Base-by-base conservation (phyloP, 192 early-diverging fungal genomes). In the Phlyctochytrium planicorne region DNA sequence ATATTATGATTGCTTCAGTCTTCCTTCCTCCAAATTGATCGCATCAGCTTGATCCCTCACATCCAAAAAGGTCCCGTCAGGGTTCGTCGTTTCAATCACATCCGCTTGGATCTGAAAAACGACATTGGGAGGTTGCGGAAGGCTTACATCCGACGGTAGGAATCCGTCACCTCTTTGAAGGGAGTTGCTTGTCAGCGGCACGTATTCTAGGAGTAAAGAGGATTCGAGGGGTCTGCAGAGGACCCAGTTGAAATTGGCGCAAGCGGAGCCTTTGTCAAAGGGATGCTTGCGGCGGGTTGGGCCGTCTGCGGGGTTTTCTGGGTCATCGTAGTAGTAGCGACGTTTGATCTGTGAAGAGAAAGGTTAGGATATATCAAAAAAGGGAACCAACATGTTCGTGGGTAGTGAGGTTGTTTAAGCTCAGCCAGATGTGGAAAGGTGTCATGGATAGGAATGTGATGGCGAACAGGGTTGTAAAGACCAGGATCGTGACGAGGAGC, bases 351-450 rank as follows among this genome's bases (percentile, higher is more conserved):
- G 40, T 47, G 40, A 20, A 47, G 20, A 47, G 40, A 20, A 20
- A 20, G 40, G 40, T 14, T 20, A 20, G 20, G 40, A 20, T 47
- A 47, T 47, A 14, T 47, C 40, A 20, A 47, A 47, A 20, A 20
- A 20, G 40, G 40, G 52, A 16, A 68, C 67, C 62, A 12, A 77
- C 63, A 56, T 93, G 86, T 75, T 97, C 95, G 72, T 96, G 93
- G 0, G 95, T 97, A 6, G 94, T 95, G n/a, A 93, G 68, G 64
- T 91, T 91, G 25, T 80, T 76, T 30, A 80, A 78, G 17, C 86
- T 82, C 29, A 97, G 74, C 67, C 84, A 84, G 35, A 82, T 86
- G 66, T 95, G 95, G 74, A 93, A 94, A 0, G 68, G 67, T 4
- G 91, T 82, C 73, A 97, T 77, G 6, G 90, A 86, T 30, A 89